phyloP scores from a whole-genome alignment of 371 early-diverging fungal genomes.

The Parasitella parasitica region DNA sequence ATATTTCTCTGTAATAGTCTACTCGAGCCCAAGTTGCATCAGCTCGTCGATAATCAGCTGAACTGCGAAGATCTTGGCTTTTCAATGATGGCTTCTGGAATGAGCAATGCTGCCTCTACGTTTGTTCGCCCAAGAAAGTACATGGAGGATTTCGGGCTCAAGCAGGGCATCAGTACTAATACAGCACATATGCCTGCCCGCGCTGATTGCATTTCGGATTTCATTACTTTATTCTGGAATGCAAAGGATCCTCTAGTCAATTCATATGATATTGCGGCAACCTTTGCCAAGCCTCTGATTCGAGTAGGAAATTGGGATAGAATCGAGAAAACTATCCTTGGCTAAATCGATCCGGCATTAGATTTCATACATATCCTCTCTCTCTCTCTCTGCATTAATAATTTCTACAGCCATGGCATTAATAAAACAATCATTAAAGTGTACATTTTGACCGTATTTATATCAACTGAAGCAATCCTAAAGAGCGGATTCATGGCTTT shows the following conservation, averaged over 20 bases:
- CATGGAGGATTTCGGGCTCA: conserved; percentile 35
- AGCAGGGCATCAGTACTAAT: conserved; percentile 38
- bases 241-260: conserved; percentile 30
- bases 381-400: background rate
- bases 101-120: conserved; percentile 23
- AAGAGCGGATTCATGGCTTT: no score
- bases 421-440: background rate
- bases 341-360: background rate
- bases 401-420: background rate
- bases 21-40: conserved; percentile 35
- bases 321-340: conserved; percentile 5
- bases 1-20: conserved; percentile 17
- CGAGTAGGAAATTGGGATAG: conserved; percentile 24
- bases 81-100: conserved; percentile 43
- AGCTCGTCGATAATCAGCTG: conserved; percentile 27
- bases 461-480: no score
- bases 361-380: background rate
- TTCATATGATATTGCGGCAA: conserved; percentile 13
- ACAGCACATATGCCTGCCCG: conserved; percentile 39
- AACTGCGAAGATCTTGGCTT: conserved; percentile 55
- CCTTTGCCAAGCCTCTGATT: conserved; percentile 15
- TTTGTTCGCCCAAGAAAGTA: conserved; percentile 23
- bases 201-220: conserved; percentile 28
- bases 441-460: no score
- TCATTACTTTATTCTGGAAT: conserved; percentile 36